A percentile compares a stretch with the other conserved stretches of the same genome.
Evolutionary conservation across 176 grass and related monocot genomes (phyloP).

Genomic region (Oryza officinalis): DNA sequence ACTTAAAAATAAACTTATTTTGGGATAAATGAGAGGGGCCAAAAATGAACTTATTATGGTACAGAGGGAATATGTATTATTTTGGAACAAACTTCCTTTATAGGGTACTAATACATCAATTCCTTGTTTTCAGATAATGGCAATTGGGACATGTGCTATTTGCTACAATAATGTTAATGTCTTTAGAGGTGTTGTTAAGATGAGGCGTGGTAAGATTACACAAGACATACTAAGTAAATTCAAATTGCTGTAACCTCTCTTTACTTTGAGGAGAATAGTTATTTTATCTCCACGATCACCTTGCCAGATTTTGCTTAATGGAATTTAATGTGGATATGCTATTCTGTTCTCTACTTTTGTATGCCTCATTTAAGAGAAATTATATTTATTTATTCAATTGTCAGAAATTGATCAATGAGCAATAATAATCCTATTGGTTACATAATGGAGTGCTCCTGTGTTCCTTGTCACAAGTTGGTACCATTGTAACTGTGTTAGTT

Average conservation of each 20-base stretch:
- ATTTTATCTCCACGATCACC: not conserved
- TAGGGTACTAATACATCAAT: not conserved
- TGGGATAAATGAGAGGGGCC: no score
- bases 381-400: not conserved
- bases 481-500: constrained; percentile 1
- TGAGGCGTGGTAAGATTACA: constrained; percentile 87
- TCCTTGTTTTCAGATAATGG: constrained; percentile 80
- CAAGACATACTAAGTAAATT: constrained; percentile 16
- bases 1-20: no score
- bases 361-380: not conserved
- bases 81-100: not conserved
- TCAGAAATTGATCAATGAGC: not conserved
- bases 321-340: not conserved
- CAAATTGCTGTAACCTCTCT: not conserved
- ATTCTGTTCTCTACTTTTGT: not conserved
- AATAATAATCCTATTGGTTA: not conserved
- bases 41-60: no score
- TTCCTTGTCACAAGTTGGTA: not conserved
- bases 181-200: constrained; percentile 90
- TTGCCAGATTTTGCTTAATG: not conserved
- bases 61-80: not conserved
- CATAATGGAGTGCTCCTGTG: not conserved
- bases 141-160: constrained; percentile 85
- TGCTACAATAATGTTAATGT: constrained; percentile 96
- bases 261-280: not conserved